Evolutionary conservation across 2,329 filamentous ascomycete genomes (phyloP).

Genomic region (Byssochlamys sp.): DNA sequence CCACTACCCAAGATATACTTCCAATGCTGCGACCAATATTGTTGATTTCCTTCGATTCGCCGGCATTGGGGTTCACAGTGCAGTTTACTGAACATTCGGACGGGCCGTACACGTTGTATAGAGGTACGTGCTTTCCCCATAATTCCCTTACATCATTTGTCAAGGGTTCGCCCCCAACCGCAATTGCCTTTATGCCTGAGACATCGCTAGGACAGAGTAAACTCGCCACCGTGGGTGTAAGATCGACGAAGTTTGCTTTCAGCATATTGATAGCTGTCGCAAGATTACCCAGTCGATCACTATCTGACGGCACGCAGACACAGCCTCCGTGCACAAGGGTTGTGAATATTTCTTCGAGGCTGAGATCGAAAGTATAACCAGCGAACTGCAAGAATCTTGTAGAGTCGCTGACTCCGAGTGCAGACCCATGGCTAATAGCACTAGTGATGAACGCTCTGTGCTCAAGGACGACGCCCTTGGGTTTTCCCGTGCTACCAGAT

Average conservation of each 20-base stretch:
- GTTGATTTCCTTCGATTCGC: background rate
- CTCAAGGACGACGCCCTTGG: conserved; percentile 29
- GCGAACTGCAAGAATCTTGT: conserved; percentile 33
- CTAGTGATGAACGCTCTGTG: conserved; percentile 24
- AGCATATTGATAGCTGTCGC: conserved; percentile 38
- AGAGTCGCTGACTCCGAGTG: conserved; percentile 10
- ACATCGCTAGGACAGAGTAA: conserved; percentile 27
- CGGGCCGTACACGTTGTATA: conserved; percentile 25
- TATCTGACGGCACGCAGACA: conserved; percentile 44
- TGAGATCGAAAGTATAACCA: conserved; percentile 39
- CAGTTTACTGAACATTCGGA: conserved; percentile 17
- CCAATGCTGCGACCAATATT: conserved; percentile 10
- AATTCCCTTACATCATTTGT: conserved; percentile 19
- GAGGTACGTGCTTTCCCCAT: conserved; percentile 19
- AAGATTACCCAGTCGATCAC: conserved; percentile 37
- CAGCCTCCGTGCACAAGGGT: conserved; percentile 41
- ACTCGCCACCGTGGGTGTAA: conserved; percentile 48
- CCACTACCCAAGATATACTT: conserved; percentile 14
- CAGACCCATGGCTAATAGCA: conserved; percentile 18
- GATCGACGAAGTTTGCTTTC: conserved; percentile 42
- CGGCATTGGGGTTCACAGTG: conserved; percentile 3
- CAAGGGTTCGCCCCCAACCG: conserved; percentile 27
- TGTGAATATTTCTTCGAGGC: conserved; percentile 31
- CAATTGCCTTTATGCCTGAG: conserved; percentile 25
- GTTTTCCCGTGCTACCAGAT: conserved; percentile 19